phyloP scores from a whole-genome alignment of 495 filamentous ascomycete species.

The Alectoria sarmentosa region DNA sequence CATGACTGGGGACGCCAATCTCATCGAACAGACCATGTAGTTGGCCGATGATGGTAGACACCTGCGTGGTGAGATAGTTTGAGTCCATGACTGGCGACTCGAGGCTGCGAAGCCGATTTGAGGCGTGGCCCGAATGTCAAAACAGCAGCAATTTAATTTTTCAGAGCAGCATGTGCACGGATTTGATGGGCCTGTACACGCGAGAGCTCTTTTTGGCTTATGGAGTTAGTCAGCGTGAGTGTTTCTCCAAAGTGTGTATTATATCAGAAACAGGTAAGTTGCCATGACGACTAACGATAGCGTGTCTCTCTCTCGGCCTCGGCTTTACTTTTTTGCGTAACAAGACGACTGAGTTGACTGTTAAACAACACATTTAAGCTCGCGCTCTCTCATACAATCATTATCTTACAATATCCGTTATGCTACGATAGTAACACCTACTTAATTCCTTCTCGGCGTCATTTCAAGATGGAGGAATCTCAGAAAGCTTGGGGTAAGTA shows the following conservation, averaged over 20 bases:
- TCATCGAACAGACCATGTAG: slow-evolving; percentile 93
- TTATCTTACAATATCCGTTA: too few relatives aligned
- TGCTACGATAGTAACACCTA: neutral
- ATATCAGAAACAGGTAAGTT: neutral
- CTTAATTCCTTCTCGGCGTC: neutral
- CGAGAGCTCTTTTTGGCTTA: neutral
- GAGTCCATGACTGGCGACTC: slow-evolving; percentile 63
- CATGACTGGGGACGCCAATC: slow-evolving; percentile 84
- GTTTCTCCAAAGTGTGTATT: neutral
- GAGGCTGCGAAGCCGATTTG: slow-evolving; percentile 5
- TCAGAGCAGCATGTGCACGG: neutral
- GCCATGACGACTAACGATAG: slow-evolving; percentile 2
- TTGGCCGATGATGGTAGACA: slow-evolving; percentile 83
- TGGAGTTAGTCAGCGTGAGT: neutral
- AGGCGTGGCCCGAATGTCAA: neutral
- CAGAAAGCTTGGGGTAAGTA: slow-evolving; percentile 54
- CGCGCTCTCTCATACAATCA: neutral
- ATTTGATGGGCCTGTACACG: neutral
- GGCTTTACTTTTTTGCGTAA: neutral
- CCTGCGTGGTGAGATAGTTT: slow-evolving; percentile 84
- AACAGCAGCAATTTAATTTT: neutral
- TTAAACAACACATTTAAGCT: too few relatives aligned
- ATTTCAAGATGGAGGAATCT: slow-evolving; percentile 41
- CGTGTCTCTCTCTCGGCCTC: neutral
- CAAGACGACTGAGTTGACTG: neutral